A percentile compares a stretch with the other conserved stretches of the same genome.
These are phyloP conservation scores for Wallacemonas rigidus DNA, from an alignment of 208 protist genomes.

Conservation along the genomic window DNA sequence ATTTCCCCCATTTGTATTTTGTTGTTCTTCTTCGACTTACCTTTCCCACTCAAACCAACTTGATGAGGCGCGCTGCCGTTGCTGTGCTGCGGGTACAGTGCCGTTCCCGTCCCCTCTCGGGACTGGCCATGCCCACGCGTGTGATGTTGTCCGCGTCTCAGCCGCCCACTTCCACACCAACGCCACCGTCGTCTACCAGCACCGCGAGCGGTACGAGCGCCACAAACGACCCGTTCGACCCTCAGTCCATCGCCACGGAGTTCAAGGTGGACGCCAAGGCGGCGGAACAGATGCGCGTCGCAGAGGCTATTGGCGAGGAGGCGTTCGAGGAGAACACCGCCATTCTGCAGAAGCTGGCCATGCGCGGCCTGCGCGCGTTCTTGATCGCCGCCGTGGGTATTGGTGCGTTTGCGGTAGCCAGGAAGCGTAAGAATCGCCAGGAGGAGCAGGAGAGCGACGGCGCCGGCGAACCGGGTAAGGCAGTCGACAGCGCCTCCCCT, in stretches of 20 bases:
- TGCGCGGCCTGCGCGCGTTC: slow-evolving; percentile 73
- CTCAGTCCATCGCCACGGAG: slow-evolving; percentile 13
- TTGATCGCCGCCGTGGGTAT: slow-evolving; percentile 56
- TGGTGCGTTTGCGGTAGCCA: slow-evolving; percentile 50
- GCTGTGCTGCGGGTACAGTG: too few relatives aligned
- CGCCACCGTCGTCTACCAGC: too few relatives aligned
- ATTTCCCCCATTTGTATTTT: too few relatives aligned
- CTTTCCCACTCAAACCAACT: too few relatives aligned
- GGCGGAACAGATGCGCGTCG: slow-evolving; percentile 54
- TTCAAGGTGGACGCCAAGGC: slow-evolving; percentile 50
- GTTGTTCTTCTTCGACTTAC: too few relatives aligned
- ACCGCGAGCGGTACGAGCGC: neutral
- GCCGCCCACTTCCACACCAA: too few relatives aligned
- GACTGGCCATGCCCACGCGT: too few relatives aligned
- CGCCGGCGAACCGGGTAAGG: neutral
- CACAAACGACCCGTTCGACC: slow-evolving; percentile 2
- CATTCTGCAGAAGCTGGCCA: slow-evolving; percentile 66
- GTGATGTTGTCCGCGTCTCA: too few relatives aligned
- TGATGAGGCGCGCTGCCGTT: too few relatives aligned
- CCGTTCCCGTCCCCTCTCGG: too few relatives aligned
- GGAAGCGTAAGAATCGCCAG: slow-evolving; percentile 39
- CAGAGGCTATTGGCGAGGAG: slow-evolving; percentile 55
- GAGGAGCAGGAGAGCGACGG: slow-evolving; percentile 14
- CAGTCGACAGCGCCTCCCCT: neutral
- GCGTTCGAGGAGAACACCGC: slow-evolving; percentile 78